Base-by-base conservation (phyloP, 805 yeast genomes). In the Lipomyces orientalis region DNA sequence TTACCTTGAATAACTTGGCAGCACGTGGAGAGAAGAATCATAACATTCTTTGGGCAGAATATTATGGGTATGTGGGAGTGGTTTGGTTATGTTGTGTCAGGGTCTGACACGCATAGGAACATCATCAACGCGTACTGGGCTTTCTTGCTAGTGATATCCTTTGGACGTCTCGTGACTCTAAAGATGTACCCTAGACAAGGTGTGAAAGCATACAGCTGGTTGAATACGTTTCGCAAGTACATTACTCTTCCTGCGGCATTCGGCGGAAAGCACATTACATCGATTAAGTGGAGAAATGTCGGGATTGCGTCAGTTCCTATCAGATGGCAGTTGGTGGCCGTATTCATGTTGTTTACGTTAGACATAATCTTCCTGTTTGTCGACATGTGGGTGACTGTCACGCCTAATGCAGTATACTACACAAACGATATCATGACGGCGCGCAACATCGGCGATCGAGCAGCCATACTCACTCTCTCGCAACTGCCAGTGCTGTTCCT, bases 401-500 rank as follows among this genome's bases (percentile, higher is more conserved):
- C 55, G 35, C 61, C 9, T 22, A 33, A 25, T 25, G 3, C 29
- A 25, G 29, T 25, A 6, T 67, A 51, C 58, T 16, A 46, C 59
- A 61, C 56, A 16, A 10, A 58, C 14, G 35, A 39, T 3, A 19
- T 61, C 39, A 31, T 43, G 65, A 4, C 9, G 19, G 58, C 61
- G 7, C 60, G 68, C 14, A 25, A 34, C 33, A 29, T 61, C 22
- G 70, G 61, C 19, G 68, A 64, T 51, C 62, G 69, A 0, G 39
- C 81, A 1, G 81, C 77, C 0, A 59, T 70, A 49, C 25, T 76
- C n/a, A 63, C 72, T 0, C 60, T 70, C 37, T 58, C 58, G 39
- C 66, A 63, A 52, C 29, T 88, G 65, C 94, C 95, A 0, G 75
- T 84, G 6, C 75, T 87, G 19, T 84, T 86, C 67, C 78, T 89